phyloP scores from a whole-genome alignment of 106 monocot species.

The Dendrobium catenatum region DNA sequence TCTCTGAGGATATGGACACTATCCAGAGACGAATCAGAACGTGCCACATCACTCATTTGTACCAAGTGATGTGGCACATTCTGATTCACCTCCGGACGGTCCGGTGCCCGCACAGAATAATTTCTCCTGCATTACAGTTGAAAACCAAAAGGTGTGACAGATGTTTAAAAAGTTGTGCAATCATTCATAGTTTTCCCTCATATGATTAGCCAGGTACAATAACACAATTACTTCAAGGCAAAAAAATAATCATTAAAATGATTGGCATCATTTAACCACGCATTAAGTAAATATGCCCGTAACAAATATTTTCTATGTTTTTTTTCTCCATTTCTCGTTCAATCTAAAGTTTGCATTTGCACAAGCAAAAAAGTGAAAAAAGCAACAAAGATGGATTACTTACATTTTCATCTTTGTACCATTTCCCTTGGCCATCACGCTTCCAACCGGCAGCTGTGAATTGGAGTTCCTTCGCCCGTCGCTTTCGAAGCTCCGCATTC shows the following conservation, averaged over 20 bases:
- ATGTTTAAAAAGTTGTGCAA: background rate
- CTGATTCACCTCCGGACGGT: too few relatives aligned
- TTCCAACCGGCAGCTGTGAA: constrained; percentile 79
- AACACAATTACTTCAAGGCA: background rate
- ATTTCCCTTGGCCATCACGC: constrained; percentile 65
- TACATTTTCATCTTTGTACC: constrained; percentile 82
- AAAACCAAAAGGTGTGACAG: background rate
- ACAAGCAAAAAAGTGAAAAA: background rate
- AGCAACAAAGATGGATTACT: constrained; percentile 14
- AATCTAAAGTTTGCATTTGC: background rate
- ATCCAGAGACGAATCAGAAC: too few relatives aligned
- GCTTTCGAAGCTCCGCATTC: constrained; percentile 19
- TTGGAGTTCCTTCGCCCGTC: constrained; percentile 51
- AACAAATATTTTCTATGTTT: background rate
- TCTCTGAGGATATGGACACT: too few relatives aligned
- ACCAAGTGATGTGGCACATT: too few relatives aligned
- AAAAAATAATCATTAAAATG: background rate
- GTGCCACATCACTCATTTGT: too few relatives aligned
- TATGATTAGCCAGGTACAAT: background rate
- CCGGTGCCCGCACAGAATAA: too few relatives aligned
- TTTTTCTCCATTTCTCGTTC: background rate
- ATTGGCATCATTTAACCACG: too few relatives aligned
- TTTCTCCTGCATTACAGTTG: background rate
- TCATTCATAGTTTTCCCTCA: too few relatives aligned
- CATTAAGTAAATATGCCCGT: background rate